Evolutionary conservation across 169 alveolate genomes (phyloP).

Genomic region (Babesia gibsoni): DNA sequence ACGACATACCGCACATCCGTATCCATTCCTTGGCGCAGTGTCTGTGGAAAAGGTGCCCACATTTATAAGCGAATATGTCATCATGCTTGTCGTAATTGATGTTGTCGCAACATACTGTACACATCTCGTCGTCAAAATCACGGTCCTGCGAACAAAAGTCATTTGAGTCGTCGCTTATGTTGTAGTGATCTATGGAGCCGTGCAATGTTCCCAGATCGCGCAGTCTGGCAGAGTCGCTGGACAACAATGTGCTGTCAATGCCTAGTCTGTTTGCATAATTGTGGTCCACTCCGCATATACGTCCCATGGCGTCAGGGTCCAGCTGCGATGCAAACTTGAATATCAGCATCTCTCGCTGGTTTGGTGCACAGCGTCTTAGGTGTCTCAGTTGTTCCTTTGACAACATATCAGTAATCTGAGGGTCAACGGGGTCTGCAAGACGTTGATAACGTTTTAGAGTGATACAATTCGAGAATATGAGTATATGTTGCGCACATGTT

Average conservation of each 20-base stretch:
- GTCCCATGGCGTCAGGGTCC: conserved; percentile 17
- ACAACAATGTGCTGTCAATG: not conserved
- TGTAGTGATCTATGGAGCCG: not conserved
- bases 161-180: not conserved
- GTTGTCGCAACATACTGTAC: conserved; percentile 66
- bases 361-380: conserved; percentile 45
- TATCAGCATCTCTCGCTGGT: conserved; percentile 38
- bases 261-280: not conserved
- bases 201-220: not conserved
- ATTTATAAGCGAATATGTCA: conserved; percentile 20
- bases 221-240: not conserved
- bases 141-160: conserved; percentile 11
- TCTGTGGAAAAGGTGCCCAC: conserved; percentile 73
- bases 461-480: too few relatives aligned
- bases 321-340: conserved; percentile 28
- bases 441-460: not conserved
- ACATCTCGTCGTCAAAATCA: conserved; percentile 39
- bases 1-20: conserved; percentile 51
- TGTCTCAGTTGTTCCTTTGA: conserved; percentile 16
- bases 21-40: conserved; percentile 67
- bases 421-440: conserved; percentile 34
- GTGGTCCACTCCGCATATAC: conserved; percentile 1
- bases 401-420: conserved; percentile 37
- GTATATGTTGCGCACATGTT: too few relatives aligned
- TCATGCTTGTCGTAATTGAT: conserved; percentile 18